Percentiles rank a stretch among this genome's conserved stretches.
These are phyloP conservation scores for Artemisia annua DNA, from an alignment of 129 eudicot species.

Conservation along the genomic window DNA sequence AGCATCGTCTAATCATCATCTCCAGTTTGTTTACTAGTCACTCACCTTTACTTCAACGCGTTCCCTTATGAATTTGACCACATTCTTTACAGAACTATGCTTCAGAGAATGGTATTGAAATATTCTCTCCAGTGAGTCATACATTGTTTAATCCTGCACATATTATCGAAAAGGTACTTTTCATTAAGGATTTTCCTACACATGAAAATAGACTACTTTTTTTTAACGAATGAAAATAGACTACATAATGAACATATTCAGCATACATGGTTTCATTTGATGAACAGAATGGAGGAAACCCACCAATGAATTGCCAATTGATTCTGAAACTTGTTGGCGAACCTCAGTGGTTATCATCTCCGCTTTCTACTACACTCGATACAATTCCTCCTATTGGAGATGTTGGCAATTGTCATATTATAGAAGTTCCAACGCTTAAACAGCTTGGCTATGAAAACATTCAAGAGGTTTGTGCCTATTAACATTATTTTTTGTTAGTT, in stretches of 20 bases:
- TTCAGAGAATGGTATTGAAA: conserved; percentile 56
- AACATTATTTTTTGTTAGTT: not conserved
- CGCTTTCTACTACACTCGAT: conserved; percentile 37
- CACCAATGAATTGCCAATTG: conserved; percentile 76
- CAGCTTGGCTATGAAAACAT: conserved; percentile 75
- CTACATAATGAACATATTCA: not conserved
- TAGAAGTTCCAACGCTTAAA: conserved; percentile 62
- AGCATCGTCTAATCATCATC: not conserved
- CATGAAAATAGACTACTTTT: not conserved
- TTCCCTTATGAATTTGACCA: not conserved
- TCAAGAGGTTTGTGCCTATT: conserved; percentile 43
- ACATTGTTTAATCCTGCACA: conserved; percentile 87
- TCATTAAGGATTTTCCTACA: conserved; percentile 4
- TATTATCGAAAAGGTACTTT: conserved; percentile 63
- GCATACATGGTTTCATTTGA: not conserved
- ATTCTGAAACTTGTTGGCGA: conserved; percentile 78
- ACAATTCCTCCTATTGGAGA: conserved; percentile 61
- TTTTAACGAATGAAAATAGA: not conserved
- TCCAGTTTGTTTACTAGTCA: not conserved
- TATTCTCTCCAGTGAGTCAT: conserved; percentile 90
- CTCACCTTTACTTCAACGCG: not conserved
- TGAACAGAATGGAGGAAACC: conserved; percentile 79
- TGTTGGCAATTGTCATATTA: conserved; percentile 39
- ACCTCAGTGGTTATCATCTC: conserved; percentile 67
- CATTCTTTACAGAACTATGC: conserved; percentile 54